A percentile compares a stretch with the other conserved stretches of the same genome.
Evolutionary conservation across 2,329 filamentous ascomycete species (phyloP).

Genomic region (Hypoxylon sp.): DNA sequence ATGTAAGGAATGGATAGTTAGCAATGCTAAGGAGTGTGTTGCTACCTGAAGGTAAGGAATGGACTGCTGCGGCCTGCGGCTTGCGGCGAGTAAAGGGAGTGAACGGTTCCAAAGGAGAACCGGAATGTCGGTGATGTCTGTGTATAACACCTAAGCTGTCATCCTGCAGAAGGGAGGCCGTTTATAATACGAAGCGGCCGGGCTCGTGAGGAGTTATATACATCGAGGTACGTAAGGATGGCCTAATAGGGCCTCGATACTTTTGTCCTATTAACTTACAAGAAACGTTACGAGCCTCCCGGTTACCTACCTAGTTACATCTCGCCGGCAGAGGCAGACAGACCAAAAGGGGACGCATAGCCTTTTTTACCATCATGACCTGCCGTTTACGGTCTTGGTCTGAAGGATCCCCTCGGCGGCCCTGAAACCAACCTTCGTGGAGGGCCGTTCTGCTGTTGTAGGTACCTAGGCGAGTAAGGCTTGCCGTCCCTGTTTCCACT

Average conservation of each 20-base stretch:
- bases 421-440: constrained; percentile 32
- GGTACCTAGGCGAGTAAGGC: too few species aligned
- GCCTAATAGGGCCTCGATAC: constrained; percentile 18
- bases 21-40: constrained; percentile 33
- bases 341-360: constrained; percentile 10
- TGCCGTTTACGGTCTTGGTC: constrained; percentile 26
- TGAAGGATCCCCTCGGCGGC: constrained; percentile 18
- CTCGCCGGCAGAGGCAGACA: constrained; percentile 7
- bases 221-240: constrained; percentile 30
- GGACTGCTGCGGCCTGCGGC: constrained; percentile 36
- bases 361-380: constrained; percentile 23
- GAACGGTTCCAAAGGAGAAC: constrained; percentile 42
- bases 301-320: constrained; percentile 36
- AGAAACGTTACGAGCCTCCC: constrained; percentile 36
- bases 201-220: constrained; percentile 29
- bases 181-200: constrained; percentile 20
- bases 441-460: constrained; percentile 15
- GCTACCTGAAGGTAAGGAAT: constrained; percentile 35
- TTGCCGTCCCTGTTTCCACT: constrained; percentile 15
- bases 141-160: constrained; percentile 21
- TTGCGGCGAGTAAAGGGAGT: constrained; percentile 37
- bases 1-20: constrained; percentile 21
- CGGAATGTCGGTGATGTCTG: constrained; percentile 22
- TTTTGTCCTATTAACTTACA: constrained; percentile 31
- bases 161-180: constrained; percentile 15